Percentiles rank a stretch among this genome's conserved stretches.
phyloP scores from a whole-genome alignment of 225 moss, liverwort and hornwort species.

The Sphagnum contortum region DNA sequence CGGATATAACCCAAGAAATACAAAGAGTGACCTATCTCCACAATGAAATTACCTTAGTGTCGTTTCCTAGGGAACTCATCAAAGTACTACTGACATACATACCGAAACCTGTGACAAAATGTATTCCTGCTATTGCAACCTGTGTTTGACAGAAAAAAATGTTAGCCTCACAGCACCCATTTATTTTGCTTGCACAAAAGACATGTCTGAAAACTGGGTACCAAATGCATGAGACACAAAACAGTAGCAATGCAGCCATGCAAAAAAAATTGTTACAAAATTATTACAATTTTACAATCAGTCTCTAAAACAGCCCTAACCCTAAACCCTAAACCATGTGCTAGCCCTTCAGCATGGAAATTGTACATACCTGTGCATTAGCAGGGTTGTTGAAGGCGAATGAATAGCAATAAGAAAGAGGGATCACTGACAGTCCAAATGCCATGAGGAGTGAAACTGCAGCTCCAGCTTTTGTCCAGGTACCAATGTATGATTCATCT shows the following conservation, averaged over 20 bases:
- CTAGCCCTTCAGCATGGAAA: background rate
- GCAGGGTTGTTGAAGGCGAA: conserved; percentile 76
- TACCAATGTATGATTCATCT: conserved; percentile 73
- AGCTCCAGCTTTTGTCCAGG: conserved; percentile 78
- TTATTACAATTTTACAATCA: too few relatives aligned
- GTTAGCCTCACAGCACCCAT: too few relatives aligned
- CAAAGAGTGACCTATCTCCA: too few relatives aligned
- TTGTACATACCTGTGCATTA: conserved; percentile 65
- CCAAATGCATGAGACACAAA: too few relatives aligned
- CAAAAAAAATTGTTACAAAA: too few relatives aligned
- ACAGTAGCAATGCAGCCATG: too few relatives aligned
- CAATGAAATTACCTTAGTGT: conserved; percentile 42
- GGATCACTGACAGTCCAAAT: conserved; percentile 74
- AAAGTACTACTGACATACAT: conserved; percentile 76
- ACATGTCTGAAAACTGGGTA: too few relatives aligned
- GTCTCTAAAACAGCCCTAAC: too few relatives aligned
- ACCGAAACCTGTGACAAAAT: conserved; percentile 83
- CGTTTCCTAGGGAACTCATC: conserved; percentile 60
- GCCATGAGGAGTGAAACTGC: conserved; percentile 53
- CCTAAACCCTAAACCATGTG: too few relatives aligned
- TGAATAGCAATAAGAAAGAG: conserved; percentile 85
- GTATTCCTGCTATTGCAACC: conserved; percentile 89
- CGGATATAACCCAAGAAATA: too few relatives aligned
- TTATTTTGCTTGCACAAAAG: too few relatives aligned
- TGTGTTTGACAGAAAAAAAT: conserved; percentile 8